A percentile compares a stretch with the other conserved stretches of the same genome.
phyloP scores from a whole-genome alignment of 192 early-diverging fungal species.

The Cladochytrium replicatum region DNA sequence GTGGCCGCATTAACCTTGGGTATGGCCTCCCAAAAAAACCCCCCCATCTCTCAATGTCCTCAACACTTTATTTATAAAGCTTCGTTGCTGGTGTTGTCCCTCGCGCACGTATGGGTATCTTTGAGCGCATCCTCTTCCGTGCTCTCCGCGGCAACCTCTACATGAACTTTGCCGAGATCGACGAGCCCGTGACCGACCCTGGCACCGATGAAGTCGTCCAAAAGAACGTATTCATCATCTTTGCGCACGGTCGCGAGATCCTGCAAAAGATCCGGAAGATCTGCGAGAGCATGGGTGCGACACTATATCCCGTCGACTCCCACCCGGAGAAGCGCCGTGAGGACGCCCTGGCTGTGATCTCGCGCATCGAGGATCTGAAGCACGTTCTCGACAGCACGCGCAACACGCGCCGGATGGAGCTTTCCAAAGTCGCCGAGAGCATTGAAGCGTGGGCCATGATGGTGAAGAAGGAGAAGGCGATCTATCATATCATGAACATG shows the following conservation, averaged over 20 bases:
- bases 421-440: constrained; percentile 75
- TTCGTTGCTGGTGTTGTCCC: constrained; percentile 94
- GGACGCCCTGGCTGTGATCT: constrained; percentile 65
- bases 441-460: constrained; percentile 81
- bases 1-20: constrained; percentile 28
- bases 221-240: constrained; percentile 97
- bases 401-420: constrained; percentile 70
- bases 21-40: constrained; percentile 7
- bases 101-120: constrained; percentile 68
- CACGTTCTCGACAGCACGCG: constrained; percentile 79
- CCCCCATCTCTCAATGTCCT: constrained; percentile 8
- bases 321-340: constrained; percentile 76
- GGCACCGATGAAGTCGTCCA: constrained; percentile 75
- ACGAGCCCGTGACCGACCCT: constrained; percentile 87
- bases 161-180: constrained; percentile 93
- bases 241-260: constrained; percentile 91
- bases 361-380: constrained; percentile 80
- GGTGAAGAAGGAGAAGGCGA: constrained; percentile 95
- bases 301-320: constrained; percentile 81
- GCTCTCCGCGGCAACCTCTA: constrained; percentile 94
- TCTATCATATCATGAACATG: constrained; percentile 92
- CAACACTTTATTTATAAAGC: constrained; percentile 26
- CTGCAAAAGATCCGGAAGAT: constrained; percentile 87
- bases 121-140: constrained; percentile 95
- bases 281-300: constrained; percentile 89